These are phyloP conservation scores for Coccinonectria pachysandricola DNA, from an alignment of 2,329 filamentous ascomycete genomes.

Conservation along the genomic window DNA sequence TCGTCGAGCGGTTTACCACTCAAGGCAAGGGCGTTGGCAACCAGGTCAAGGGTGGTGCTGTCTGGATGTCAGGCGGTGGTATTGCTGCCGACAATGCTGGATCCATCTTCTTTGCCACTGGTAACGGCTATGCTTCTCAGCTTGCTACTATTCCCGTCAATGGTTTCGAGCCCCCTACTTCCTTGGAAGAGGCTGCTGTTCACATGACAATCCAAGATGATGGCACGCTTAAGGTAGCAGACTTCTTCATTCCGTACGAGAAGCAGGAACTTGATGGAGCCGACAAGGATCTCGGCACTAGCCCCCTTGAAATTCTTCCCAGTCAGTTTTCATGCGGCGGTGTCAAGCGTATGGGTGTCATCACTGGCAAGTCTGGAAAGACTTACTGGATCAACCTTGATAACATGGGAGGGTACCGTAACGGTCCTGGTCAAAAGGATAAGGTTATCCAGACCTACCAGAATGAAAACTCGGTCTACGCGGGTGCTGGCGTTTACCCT, in stretches of 20 bases:
- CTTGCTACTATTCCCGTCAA: constrained; percentile 27
- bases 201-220: constrained; percentile 31
- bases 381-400: constrained; percentile 34
- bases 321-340: constrained; percentile 32
- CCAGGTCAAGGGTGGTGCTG: constrained; percentile 30
- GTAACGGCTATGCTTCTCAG: constrained; percentile 32
- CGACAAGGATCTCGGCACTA: constrained; percentile 39
- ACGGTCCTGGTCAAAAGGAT: constrained; percentile 26
- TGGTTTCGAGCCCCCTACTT: constrained; percentile 27
- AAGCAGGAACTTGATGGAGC: constrained; percentile 39
- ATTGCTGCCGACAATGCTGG: constrained; percentile 29
- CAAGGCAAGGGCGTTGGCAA: constrained; percentile 29
- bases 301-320: constrained; percentile 32
- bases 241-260: constrained; percentile 46
- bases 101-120: constrained; percentile 29
- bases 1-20: constrained; percentile 31
- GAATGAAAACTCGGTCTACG: constrained; percentile 35
- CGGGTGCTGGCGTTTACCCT: constrained; percentile 37
- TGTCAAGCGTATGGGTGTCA: constrained; percentile 36
- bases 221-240: constrained; percentile 33
- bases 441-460: constrained; percentile 35
- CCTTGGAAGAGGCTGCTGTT: constrained; percentile 35
- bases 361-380: constrained; percentile 41
- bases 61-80: constrained; percentile 33
- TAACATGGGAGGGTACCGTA: constrained; percentile 30